A percentile compares a stretch with the other conserved stretches of the same genome.
Evolutionary conservation across 768 basidiomycete species (phyloP).

Genomic region (Suillus americanus): DNA sequence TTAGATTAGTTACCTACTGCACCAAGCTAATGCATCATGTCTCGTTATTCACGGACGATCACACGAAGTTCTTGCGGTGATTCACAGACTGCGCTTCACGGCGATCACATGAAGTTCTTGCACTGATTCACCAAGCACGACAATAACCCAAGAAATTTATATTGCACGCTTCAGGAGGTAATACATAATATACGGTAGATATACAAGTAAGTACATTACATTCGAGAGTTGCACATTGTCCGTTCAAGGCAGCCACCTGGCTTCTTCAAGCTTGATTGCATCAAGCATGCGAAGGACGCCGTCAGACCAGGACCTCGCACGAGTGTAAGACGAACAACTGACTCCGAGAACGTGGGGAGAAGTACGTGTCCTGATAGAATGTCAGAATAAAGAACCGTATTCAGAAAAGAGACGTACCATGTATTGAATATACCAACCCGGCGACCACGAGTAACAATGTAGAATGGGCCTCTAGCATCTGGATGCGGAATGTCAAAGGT

Average conservation of each 20-base stretch:
- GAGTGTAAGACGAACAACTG: neutral
- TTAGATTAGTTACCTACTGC: too few species aligned
- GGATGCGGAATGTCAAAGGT: neutral
- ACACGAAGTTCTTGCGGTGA: too few species aligned
- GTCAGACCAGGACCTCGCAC: neutral
- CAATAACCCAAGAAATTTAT: too few species aligned
- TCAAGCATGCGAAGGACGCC: neutral
- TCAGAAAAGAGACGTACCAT: slow-evolving; percentile 2
- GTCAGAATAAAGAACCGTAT: neutral
- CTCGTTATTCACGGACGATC: too few species aligned
- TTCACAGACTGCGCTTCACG: too few species aligned
- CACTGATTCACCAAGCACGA: too few species aligned
- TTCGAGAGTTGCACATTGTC: too few species aligned
- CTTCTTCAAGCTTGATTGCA: slow-evolving; percentile 1
- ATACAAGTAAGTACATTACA: too few species aligned
- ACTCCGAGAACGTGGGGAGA: neutral
- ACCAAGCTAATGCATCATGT: too few species aligned
- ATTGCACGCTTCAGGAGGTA: too few species aligned
- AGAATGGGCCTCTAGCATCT: neutral
- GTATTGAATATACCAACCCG: neutral
- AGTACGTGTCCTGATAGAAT: neutral
- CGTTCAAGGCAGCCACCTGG: neutral
- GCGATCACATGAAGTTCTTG: too few species aligned
- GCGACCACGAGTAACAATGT: slow-evolving; percentile 3
- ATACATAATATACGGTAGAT: too few species aligned